Base-by-base conservation (phyloP, 768 basidiomycete species). In the Pholiota molesta region DNA sequence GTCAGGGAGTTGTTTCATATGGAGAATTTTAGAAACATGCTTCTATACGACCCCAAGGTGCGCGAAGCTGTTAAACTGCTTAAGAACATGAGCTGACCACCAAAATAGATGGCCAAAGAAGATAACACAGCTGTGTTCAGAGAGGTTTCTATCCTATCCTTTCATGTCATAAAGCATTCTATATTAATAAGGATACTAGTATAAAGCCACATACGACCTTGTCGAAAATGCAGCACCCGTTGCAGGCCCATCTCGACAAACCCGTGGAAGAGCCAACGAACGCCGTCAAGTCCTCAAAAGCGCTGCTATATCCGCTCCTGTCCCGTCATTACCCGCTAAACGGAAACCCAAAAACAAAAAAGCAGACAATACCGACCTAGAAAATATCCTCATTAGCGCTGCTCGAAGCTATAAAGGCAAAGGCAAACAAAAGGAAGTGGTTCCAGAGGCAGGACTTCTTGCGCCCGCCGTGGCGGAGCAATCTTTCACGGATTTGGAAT, bases 1-100 rank as follows among this genome's bases (percentile, higher is more conserved):
- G 81, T 97, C 52, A 86, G 95, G 62, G 94, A 98, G 74, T 80
- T 86, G 61, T 98, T 96, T 74, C 95, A 98, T 70, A 81, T 97
- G 75, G 90, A 95, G 65, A 80, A 89, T 61, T 96, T 91, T 71
- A 83, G 86, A 2, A 87, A 84, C 26, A 80, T 97, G 78, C 75
- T 95, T 37, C 81, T 79, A 19, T 98, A 87, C 72, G 83, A 96
- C 73, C 95, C 95, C 9, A 73, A 79, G 74, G 91, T 91, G 63
- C 39, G 85, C 71, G 57, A 17, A 31, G 29, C 17, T 40, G n/a
- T 4, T 19, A 5, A 35, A 45, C n/a, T 16, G 26, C 11, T 33
- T 52, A 31, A 35, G 55, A 52, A 56, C 52, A 52, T 26, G 23
- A 49, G 23, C 53, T 55, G 17, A 60, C 55, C 37, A 62, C 62